A percentile compares a stretch with the other conserved stretches of the same genome.
Evolutionary conservation across 805 yeast genomes (phyloP).

Genomic region (Candida suzukii): DNA sequence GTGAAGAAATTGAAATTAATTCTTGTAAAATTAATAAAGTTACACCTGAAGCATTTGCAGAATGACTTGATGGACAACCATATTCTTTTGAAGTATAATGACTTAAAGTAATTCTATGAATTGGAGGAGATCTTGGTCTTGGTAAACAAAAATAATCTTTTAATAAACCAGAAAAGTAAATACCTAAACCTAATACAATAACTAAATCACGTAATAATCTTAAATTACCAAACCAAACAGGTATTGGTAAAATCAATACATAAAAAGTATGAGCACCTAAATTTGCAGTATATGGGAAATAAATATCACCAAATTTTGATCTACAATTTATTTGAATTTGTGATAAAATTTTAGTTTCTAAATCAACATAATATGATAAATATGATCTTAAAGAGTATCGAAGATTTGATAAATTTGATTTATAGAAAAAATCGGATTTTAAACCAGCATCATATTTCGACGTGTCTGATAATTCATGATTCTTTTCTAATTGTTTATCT

Average conservation of each 20-base stretch:
- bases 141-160: constrained; percentile 89
- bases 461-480: constrained; percentile 15
- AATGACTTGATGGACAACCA: constrained; percentile 91
- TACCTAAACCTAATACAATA: constrained; percentile 59
- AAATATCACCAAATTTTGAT: constrained; percentile 50
- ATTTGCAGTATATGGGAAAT: constrained; percentile 82
- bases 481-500: constrained; percentile 5
- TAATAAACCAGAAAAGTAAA: constrained; percentile 61
- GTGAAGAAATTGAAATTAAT: constrained; percentile 11
- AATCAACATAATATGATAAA: constrained; percentile 49
- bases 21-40: constrained; percentile 38
- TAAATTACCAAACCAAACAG: constrained; percentile 72
- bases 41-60: constrained; percentile 91
- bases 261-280: constrained; percentile 93
- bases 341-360: constrained; percentile 58
- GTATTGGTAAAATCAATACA: constrained; percentile 79
- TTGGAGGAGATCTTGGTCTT: constrained; percentile 87
- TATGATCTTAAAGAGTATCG: constrained; percentile 47
- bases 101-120: constrained; percentile 82
- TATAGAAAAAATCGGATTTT: constrained; percentile 59
- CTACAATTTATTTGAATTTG: constrained; percentile 48
- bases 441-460: constrained; percentile 63
- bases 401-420: constrained; percentile 43
- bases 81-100: constrained; percentile 89
- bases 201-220: constrained; percentile 53